A percentile compares a stretch with the other conserved stretches of the same genome.
These are phyloP conservation scores for Marsdenia floribunda DNA, from an alignment of 257 asterid genomes.

Conservation along the genomic window DNA sequence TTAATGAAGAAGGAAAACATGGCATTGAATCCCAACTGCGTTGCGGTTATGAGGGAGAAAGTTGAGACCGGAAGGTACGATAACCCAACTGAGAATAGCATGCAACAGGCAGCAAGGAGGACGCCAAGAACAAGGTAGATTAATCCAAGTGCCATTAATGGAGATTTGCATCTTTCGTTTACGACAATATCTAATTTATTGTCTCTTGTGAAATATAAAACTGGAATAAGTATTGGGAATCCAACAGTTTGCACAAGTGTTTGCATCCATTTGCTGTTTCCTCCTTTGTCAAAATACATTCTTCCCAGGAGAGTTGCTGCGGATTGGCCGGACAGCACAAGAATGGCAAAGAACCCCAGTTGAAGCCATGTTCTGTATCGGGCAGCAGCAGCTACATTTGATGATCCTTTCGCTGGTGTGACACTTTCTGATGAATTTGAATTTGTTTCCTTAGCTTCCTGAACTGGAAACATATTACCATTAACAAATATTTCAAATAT, in stretches of 20 bases:
- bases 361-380: conserved; percentile 26
- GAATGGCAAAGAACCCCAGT: conserved; percentile 23
- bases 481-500: not conserved
- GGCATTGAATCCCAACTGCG: conserved; percentile 63
- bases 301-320: conserved; percentile 34
- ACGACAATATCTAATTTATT: not conserved
- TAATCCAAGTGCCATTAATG: conserved; percentile 17
- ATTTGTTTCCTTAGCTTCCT: conserved; percentile 14
- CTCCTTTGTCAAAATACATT: conserved; percentile 43
- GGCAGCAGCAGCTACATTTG: not conserved
- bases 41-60: conserved; percentile 46
- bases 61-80: conserved; percentile 61
- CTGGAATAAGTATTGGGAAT: conserved; percentile 41
- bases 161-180: not conserved
- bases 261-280: conserved; percentile 40
- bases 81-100: conserved; percentile 51
- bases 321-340: conserved; percentile 37
- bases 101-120: conserved; percentile 33
- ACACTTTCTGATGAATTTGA: not conserved
- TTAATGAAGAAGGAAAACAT: conserved; percentile 55
- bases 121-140: conserved; percentile 38
- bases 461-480: conserved; percentile 3
- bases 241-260: conserved; percentile 37
- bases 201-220: conserved; percentile 17
- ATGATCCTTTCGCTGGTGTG: not conserved